Conservation (phyloP, 345 rosid species). For the Cardiospermum halicacabum region DNA sequence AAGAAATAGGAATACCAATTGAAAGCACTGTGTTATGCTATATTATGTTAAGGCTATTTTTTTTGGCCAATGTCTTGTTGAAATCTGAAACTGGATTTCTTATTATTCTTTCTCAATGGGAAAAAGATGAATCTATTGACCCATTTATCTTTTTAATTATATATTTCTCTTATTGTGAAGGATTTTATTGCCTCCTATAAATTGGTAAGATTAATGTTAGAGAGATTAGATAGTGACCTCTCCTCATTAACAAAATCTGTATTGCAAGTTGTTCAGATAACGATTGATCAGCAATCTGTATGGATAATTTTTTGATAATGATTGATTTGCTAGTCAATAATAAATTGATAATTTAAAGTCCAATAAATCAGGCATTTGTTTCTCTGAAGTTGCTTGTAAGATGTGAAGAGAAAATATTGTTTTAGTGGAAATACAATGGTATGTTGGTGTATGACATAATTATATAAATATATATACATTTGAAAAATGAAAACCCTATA, state of each 20-base stretch:
- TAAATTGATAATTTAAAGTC: too few relatives aligned
- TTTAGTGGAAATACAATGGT: constrained; percentile 3
- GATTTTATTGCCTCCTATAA: too few relatives aligned
- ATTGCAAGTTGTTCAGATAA: too few relatives aligned
- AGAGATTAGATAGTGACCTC: too few relatives aligned
- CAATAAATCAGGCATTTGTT: too few relatives aligned
- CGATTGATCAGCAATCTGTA: too few relatives aligned
- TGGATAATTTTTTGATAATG: too few relatives aligned
- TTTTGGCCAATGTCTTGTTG: not conserved
- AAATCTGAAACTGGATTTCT: constrained; percentile 11
- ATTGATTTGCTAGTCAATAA: too few relatives aligned
- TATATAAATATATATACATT: not conserved
- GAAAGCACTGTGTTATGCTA: not conserved
- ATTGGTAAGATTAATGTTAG: too few relatives aligned
- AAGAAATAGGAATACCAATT: constrained; percentile 15
- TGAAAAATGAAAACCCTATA: not conserved
- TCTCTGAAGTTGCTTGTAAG: not conserved
- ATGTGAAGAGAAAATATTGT: too few relatives aligned
- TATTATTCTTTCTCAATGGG: constrained; percentile 23
- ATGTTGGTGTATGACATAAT: not conserved
- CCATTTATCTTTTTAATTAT: not conserved
- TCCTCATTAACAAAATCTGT: too few relatives aligned
- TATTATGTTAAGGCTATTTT: constrained; percentile 14
- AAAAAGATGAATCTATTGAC: not conserved
- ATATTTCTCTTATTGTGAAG: not conserved